Conservation (phyloP, 2,329 filamentous ascomycete genomes). For the Exophiala dermatitidis region DNA sequence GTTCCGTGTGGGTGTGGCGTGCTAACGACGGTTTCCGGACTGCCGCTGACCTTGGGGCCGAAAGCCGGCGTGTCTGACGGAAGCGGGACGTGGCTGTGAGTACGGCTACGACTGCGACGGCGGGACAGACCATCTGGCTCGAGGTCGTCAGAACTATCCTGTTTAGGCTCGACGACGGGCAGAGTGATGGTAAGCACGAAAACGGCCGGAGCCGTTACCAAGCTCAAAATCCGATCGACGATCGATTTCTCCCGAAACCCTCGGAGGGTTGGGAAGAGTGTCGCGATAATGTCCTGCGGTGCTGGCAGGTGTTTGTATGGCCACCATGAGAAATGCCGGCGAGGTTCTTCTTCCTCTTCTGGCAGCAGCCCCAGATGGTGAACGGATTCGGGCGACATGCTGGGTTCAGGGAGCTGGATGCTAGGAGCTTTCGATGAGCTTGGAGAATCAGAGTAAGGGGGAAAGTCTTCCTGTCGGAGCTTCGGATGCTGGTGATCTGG, state of each 20-base stretch:
- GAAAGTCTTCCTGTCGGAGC: slow-evolving; percentile 56
- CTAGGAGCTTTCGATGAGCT: slow-evolving; percentile 48
- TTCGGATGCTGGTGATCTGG: slow-evolving; percentile 28
- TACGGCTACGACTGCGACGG: slow-evolving; percentile 17
- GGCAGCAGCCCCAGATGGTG: slow-evolving; percentile 30
- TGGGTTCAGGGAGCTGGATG: slow-evolving; percentile 49
- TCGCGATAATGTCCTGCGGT: slow-evolving; percentile 62
- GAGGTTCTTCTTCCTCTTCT: slow-evolving; percentile 37
- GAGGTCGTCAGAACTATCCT: slow-evolving; percentile 44
- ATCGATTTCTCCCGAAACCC: slow-evolving; percentile 73
- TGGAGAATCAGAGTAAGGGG: slow-evolving; percentile 54
- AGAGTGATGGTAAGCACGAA: slow-evolving; percentile 84
- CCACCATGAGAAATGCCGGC: slow-evolving; percentile 63
- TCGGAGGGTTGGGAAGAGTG: slow-evolving; percentile 79
- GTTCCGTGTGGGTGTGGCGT: slow-evolving; percentile 17
- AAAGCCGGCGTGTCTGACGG: slow-evolving; percentile 35
- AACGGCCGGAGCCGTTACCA: slow-evolving; percentile 82
- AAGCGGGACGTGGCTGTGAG: slow-evolving; percentile 30
- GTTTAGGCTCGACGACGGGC: slow-evolving; percentile 73
- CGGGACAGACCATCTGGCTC: slow-evolving; percentile 25
- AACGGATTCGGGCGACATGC: slow-evolving; percentile 43
- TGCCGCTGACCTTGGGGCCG: slow-evolving; percentile 13
- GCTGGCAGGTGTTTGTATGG: slow-evolving; percentile 66
- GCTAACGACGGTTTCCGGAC: background rate
- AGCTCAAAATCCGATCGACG: slow-evolving; percentile 74